Percentiles rank a stretch among this genome's conserved stretches.
Evolutionary conservation across 1,139 yeast species (phyloP).

Genomic region (Meyerozyma sp.): DNA sequence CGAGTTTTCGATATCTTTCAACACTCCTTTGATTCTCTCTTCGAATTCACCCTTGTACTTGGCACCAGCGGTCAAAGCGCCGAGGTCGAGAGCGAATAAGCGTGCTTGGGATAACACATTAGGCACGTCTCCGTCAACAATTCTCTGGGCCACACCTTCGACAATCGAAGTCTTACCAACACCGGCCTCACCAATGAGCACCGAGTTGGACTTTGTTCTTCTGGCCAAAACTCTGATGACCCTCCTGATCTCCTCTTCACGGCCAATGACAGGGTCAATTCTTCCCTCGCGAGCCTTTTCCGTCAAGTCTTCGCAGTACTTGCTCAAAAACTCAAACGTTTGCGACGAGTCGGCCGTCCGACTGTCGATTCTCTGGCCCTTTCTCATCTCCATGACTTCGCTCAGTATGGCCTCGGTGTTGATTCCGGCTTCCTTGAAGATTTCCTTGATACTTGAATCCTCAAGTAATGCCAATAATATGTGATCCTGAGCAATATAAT

Average conservation of each 20-base stretch:
- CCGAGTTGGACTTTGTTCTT: conserved; percentile 94
- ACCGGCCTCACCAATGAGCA: conserved; percentile 98
- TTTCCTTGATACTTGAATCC: conserved; percentile 61
- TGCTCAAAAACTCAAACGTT: conserved; percentile 74
- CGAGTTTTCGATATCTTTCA: conserved; percentile 87
- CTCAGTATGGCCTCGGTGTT: conserved; percentile 68
- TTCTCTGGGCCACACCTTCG: conserved; percentile 98
- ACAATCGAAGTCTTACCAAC: conserved; percentile 98
- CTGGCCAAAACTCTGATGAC: conserved; percentile 92
- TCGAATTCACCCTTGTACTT: conserved; percentile 98
- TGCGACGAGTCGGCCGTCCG: conserved; percentile 90
- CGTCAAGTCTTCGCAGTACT: conserved; percentile 91
- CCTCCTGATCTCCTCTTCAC: conserved; percentile 96
- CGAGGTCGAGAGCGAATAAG: conserved; percentile 83
- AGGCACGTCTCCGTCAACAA: conserved; percentile 93
- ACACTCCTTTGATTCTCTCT: conserved; percentile 93
- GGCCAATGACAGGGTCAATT: conserved; percentile 96
- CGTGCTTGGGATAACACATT: conserved; percentile 74
- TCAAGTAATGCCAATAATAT: conserved; percentile 78
- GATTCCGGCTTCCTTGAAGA: conserved; percentile 72
- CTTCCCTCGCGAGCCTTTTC: conserved; percentile 91
- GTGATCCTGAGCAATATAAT: conserved; percentile 92
- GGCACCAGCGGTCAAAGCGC: conserved; percentile 97
- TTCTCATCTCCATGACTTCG: conserved; percentile 83
- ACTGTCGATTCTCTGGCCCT: conserved; percentile 87